phyloP scores from a whole-genome alignment of 129 eudicot species.

The Artemisia annua region DNA sequence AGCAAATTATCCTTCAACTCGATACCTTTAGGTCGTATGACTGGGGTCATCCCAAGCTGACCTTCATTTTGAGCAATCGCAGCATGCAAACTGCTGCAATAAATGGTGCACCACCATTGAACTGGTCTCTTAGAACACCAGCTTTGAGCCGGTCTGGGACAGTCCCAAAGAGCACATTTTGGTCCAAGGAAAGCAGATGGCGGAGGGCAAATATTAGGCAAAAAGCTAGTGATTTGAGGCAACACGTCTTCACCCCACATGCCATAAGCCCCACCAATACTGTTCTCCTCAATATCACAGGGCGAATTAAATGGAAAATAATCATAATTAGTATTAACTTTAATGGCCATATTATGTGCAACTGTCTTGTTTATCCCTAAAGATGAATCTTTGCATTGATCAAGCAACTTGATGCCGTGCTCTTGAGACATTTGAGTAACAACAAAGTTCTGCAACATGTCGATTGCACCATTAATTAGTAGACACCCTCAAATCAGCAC shows the following conservation, averaged over 20 bases:
- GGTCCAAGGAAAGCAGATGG: slow-evolving; percentile 93
- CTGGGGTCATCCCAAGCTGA: slow-evolving; percentile 78
- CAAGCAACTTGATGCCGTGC: slow-evolving; percentile 41
- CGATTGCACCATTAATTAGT: not conserved
- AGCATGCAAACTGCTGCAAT: slow-evolving; percentile 72
- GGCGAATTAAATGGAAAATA: slow-evolving; percentile 50
- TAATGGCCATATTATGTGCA: not conserved
- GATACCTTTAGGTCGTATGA: slow-evolving; percentile 79
- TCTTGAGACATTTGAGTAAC: slow-evolving; percentile 41
- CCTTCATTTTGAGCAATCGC: slow-evolving; percentile 79
- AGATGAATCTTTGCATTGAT: slow-evolving; percentile 46
- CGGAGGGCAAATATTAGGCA: slow-evolving; percentile 63
- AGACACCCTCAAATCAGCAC: too few relatives aligned
- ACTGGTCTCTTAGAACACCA: slow-evolving; percentile 50
- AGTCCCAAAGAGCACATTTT: slow-evolving; percentile 95
- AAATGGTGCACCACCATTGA: slow-evolving; percentile 62
- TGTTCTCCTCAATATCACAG: slow-evolving; percentile 39
- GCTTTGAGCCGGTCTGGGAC: slow-evolving; percentile 45
- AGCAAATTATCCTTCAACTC: slow-evolving; percentile 82
- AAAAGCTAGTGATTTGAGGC: slow-evolving; percentile 46
- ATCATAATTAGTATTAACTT: slow-evolving; percentile 41
- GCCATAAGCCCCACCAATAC: slow-evolving; percentile 35
- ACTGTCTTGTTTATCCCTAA: slow-evolving; percentile 37
- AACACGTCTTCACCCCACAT: slow-evolving; percentile 32
- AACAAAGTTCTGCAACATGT: slow-evolving; percentile 41